Evolutionary conservation across 495 filamentous ascomycete genomes (phyloP).

Genomic region (Neurospora sp.): DNA sequence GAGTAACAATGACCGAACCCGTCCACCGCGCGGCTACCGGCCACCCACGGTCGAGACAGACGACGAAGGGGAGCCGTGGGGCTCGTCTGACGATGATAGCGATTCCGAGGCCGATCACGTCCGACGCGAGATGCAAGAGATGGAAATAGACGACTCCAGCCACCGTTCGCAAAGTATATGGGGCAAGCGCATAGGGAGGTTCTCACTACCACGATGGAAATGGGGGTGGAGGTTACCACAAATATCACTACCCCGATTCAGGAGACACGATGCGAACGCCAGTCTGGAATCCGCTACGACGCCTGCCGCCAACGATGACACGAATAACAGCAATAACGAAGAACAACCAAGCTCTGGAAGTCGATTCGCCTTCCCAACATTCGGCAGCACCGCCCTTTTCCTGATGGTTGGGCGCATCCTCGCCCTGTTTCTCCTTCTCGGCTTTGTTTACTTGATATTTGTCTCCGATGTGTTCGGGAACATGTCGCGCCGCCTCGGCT

Average conservation of each 20-base stretch:
- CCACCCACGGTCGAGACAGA: constrained; percentile 62
- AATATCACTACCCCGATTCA: constrained; percentile 31
- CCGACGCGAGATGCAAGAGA: constrained; percentile 73
- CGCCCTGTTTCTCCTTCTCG: constrained; percentile 62
- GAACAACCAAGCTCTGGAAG: neutral
- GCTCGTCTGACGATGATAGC: constrained; percentile 32
- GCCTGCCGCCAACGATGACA: constrained; percentile 4
- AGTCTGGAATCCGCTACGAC: neutral
- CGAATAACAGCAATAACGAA: neutral
- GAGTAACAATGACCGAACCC: constrained; percentile 24
- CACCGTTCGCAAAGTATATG: constrained; percentile 33
- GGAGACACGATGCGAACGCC: constrained; percentile 11
- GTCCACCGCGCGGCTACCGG: constrained; percentile 47
- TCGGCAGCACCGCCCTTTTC: constrained; percentile 22
- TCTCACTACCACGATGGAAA: constrained; percentile 29
- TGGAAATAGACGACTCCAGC: constrained; percentile 75
- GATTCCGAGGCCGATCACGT: constrained; percentile 46
- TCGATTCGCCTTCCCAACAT: constrained; percentile 13
- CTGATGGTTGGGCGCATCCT: constrained; percentile 55
- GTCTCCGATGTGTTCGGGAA: constrained; percentile 67
- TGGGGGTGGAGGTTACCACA: constrained; percentile 40
- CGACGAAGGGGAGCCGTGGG: constrained; percentile 33
- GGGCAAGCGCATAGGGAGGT: constrained; percentile 39
- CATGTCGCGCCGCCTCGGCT: constrained; percentile 40
- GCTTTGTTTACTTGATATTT: constrained; percentile 72